Conservation (phyloP, 345 rosid genomes). For the Citrus cavaleriei region DNA sequence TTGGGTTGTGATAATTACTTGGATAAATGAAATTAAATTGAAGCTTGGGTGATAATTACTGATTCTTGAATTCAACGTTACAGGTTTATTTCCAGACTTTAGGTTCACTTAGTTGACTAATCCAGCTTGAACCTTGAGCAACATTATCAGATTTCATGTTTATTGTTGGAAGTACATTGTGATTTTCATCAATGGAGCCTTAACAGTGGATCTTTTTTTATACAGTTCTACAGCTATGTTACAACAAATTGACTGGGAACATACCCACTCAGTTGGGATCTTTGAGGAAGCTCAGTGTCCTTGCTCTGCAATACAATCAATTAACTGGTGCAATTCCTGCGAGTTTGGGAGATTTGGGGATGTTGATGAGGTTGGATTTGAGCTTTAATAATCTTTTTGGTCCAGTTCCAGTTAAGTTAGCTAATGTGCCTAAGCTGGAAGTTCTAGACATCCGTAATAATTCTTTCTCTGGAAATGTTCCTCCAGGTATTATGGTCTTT, state of each 20-base stretch:
- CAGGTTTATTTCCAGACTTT: neutral
- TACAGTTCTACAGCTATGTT: constrained; percentile 87
- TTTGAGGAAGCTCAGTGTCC: constrained; percentile 57
- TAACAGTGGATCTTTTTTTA: neutral
- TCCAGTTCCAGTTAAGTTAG: constrained; percentile 69
- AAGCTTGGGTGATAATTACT: neutral
- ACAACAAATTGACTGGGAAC: constrained; percentile 74
- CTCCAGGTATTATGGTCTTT: constrained; percentile 49
- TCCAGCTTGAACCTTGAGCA: neutral
- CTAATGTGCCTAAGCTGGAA: constrained; percentile 55
- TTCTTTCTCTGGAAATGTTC: constrained; percentile 77
- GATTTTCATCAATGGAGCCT: neutral
- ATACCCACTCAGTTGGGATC: constrained; percentile 82
- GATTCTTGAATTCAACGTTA: neutral
- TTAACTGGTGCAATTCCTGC: constrained; percentile 94
- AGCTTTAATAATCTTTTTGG: constrained; percentile 87
- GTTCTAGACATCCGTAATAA: constrained; percentile 82
- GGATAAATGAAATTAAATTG: neutral
- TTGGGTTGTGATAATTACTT: too few relatives aligned
- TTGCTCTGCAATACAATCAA: constrained; percentile 73
- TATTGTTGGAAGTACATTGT: neutral
- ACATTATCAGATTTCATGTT: neutral
- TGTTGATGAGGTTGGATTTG: constrained; percentile 71
- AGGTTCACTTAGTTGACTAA: too few relatives aligned
- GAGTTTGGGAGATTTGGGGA: constrained; percentile 63